Base-by-base conservation (phyloP, 257 asterid species). In the Knoxia roxburghii region DNA sequence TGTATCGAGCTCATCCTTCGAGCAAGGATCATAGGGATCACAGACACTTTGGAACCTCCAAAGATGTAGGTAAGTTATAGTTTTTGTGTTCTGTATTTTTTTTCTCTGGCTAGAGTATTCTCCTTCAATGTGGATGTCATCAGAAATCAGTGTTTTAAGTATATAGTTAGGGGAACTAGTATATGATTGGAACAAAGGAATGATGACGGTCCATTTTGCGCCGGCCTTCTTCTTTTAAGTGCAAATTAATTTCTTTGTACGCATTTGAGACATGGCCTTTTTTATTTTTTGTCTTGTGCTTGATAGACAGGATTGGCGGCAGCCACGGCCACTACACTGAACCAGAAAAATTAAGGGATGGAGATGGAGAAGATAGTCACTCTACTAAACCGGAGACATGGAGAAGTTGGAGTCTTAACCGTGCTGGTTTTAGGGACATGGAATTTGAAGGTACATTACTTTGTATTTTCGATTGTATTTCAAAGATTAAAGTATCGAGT, bases 331-430 rank as follows among this genome's bases (percentile, higher is more conserved):
- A 73, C 54, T 78, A 69, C 48, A 51, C 68, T 32, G 83, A 79
- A 61, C 89, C 86, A 15, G 89, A 84, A 1, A 60, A 60, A 59
- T 18, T 37, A 20, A 60, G 49, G 41, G 62, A 51, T 60, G 74
- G 73, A 35, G 71, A 61, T 72, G 76, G 74, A 67, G 67, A 78
- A 43, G 49, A 56, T 69, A 75, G 68, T 68, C 86, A 74, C 51
- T 80, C 70, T 46, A 54, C 70, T 45, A 84, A 81, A 65, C 87
- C 88, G 11, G 91, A 86, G 70, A 69, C 73, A 45, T 87, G 98
- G 98, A 87, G 85, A 81, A 75, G 79, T 53, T 88, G 96, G 96
- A 84, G 87, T 65, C 68, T 64, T 64, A 78, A 73, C 23, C 82
- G 88, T 58, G 84, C 95, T 49, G 91, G 89, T 27, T 74, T 72